A percentile compares a stretch with the other conserved stretches of the same genome.
Evolutionary conservation across 768 basidiomycete species (phyloP).

Genomic region (Guyanaporus albipodus): DNA sequence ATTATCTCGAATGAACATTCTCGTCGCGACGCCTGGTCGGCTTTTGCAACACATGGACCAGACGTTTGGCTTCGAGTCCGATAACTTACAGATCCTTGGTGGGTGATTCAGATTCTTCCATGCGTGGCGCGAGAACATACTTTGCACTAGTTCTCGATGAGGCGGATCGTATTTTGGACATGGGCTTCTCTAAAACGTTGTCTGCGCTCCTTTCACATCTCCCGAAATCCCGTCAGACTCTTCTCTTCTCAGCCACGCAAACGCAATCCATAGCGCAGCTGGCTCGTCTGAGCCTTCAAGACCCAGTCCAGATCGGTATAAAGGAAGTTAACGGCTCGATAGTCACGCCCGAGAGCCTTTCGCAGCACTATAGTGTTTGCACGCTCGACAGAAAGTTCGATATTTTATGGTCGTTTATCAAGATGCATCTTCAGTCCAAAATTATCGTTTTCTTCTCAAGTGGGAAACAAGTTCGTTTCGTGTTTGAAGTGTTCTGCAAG

Average conservation of each 20-base stretch:
- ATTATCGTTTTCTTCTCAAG: slow-evolving; percentile 91
- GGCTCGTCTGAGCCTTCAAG: slow-evolving; percentile 82
- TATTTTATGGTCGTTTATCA: slow-evolving; percentile 91
- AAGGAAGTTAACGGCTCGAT: slow-evolving; percentile 40
- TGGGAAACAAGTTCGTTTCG: slow-evolving; percentile 96
- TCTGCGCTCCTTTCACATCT: slow-evolving; percentile 91
- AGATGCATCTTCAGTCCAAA: slow-evolving; percentile 87
- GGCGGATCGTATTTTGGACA: slow-evolving; percentile 93
- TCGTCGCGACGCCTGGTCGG: slow-evolving; percentile 96
- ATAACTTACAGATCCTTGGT: slow-evolving; percentile 90
- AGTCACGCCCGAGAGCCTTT: slow-evolving; percentile 71
- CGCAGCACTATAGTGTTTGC: slow-evolving; percentile 86
- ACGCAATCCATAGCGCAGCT: slow-evolving; percentile 85
- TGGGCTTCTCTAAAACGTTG: slow-evolving; percentile 89
- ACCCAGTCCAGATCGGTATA: slow-evolving; percentile 72
- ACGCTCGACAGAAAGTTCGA: slow-evolving; percentile 86
- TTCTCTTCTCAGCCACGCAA: slow-evolving; percentile 97
- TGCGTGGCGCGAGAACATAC: background rate
- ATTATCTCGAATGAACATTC: slow-evolving; percentile 90
- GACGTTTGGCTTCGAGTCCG: slow-evolving; percentile 89
- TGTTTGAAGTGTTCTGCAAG: slow-evolving; percentile 92
- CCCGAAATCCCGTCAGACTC: slow-evolving; percentile 86
- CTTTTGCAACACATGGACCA: slow-evolving; percentile 98
- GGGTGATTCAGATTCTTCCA: slow-evolving; percentile 26
- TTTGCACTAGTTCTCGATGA: slow-evolving; percentile 78